Evolutionary conservation across 345 rosid genomes (phyloP), one percentile per base, ranked within the genome.

Genomic region (Trapa incisa): DNA sequence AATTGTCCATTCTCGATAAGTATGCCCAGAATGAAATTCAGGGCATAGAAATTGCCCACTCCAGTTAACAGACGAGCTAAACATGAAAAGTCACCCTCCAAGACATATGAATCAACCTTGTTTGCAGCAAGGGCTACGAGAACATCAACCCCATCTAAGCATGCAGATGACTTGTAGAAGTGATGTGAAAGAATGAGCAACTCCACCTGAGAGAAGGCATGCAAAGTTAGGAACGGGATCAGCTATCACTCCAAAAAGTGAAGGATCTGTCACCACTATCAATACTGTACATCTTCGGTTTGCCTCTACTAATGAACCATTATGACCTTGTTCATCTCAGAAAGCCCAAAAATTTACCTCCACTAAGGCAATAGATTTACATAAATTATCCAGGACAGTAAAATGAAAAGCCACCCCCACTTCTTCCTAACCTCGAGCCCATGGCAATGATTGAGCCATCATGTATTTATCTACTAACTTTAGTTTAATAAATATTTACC

Each of bases 71-170:
- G 76, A 65, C 99, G 95, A 78, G 89, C 95, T 78, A 94, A 82
- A 85, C 99, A 91, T 57, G 89, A 75, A 80, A 91, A 91, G 79
- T 94, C 96, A 43, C 99, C 97, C 85, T 94, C 97, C 2, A 85
- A 72, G 38, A 94, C 96, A 80, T 91, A 94, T 66, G 95, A 87
- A 72, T 94, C 99, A 39, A 94, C 96, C 81, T 96, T 86, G 68
- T 96, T 89, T 52, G 99, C 91, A 73, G 99, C 97, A 76, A 94
- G 96, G 73, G 99, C 85, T 63, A 91, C 95, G 70, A 94, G 97
- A 74, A 94, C 96, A 84, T 94, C 99, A 70, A 94, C 99, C 73
- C 96, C 99, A 79, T 94, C 99, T 61, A 91, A 91, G 91, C 99
- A 94, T 9, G 93, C 89, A 61, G 99, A 94, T 65, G 96, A 94